Percentiles rank a stretch among this genome's conserved stretches.
Evolutionary conservation across 441 rosid species (phyloP).

Genomic region (Adansonia grandidieri): DNA sequence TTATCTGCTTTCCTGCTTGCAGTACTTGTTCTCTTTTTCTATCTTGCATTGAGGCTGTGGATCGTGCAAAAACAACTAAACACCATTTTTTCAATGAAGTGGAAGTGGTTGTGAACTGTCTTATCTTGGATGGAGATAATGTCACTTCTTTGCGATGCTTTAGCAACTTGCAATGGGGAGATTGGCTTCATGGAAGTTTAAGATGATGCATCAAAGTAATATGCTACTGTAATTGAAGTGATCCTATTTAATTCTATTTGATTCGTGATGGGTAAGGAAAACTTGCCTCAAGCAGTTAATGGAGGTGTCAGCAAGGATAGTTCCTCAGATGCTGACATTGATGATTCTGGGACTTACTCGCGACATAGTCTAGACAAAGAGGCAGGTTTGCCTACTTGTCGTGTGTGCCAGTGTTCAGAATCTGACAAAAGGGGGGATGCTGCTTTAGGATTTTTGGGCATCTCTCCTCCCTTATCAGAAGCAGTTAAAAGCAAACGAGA

Average conservation of each 20-base stretch:
- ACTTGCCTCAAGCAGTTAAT: slow-evolving; percentile 40
- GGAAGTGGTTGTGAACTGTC: slow-evolving; percentile 26
- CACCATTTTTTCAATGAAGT: slow-evolving; percentile 14
- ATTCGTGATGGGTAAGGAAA: slow-evolving; percentile 67
- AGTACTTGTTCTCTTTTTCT: not conserved
- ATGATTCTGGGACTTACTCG: slow-evolving; percentile 47
- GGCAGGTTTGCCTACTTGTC: slow-evolving; percentile 69
- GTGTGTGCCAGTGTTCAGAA: slow-evolving; percentile 93
- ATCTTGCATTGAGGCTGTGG: not conserved
- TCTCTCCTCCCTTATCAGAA: slow-evolving; percentile 56
- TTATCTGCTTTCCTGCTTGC: not conserved
- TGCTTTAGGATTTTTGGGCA: slow-evolving; percentile 77
- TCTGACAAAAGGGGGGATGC: slow-evolving; percentile 88
- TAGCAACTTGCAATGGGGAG: slow-evolving; percentile 13
- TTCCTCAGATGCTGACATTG: slow-evolving; percentile 44
- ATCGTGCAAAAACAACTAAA: slow-evolving; percentile 11
- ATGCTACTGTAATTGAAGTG: slow-evolving; percentile 11
- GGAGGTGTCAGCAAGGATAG: slow-evolving; percentile 49
- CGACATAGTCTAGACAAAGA: slow-evolving; percentile 74
- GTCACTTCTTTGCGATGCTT: not conserved
- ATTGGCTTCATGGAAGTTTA: slow-evolving; percentile 20
- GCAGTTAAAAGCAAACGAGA: slow-evolving; percentile 38
- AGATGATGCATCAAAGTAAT: slow-evolving; percentile 24
- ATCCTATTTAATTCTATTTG: slow-evolving; percentile 31
- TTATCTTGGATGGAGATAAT: slow-evolving; percentile 20